Percentiles rank a stretch among this genome's conserved stretches.
These are phyloP conservation scores for Ulmus americana DNA, from an alignment of 331 rosid genomes.

Conservation along the genomic window DNA sequence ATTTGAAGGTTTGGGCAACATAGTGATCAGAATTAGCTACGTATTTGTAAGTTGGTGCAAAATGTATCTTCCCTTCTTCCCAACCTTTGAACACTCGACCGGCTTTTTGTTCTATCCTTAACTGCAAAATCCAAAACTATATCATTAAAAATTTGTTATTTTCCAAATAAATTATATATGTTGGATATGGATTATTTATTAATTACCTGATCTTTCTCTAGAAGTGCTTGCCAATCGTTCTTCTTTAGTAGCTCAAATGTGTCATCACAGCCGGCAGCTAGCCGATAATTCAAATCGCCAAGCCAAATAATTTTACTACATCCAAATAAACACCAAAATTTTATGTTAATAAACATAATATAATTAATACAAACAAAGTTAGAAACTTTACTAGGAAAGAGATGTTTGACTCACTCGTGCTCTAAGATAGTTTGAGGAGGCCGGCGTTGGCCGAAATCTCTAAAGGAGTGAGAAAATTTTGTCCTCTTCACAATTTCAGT, in stretches of 20 bases:
- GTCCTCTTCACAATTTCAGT: constrained; percentile 72
- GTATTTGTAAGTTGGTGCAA: constrained; percentile 94
- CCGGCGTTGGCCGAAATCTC: constrained; percentile 17
- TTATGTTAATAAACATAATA: no score
- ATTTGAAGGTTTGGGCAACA: constrained; percentile 52
- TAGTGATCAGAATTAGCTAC: constrained; percentile 69
- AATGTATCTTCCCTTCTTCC: constrained; percentile 76
- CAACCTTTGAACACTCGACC: constrained; percentile 86
- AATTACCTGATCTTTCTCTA: constrained; percentile 79
- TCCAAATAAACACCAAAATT: not conserved
- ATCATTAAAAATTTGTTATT: not conserved
- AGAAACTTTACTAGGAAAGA: not conserved
- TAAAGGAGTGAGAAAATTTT: constrained; percentile 42
- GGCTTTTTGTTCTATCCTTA: constrained; percentile 67
- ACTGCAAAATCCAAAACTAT: constrained; percentile 32
- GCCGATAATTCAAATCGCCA: constrained; percentile 91
- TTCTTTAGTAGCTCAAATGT: constrained; percentile 54
- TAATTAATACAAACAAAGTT: not conserved
- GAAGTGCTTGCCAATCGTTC: constrained; percentile 69
- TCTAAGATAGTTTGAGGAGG: constrained; percentile 56
- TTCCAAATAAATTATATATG: not conserved
- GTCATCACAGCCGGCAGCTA: constrained; percentile 48
- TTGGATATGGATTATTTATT: no score
- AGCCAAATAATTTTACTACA: constrained; percentile 84
- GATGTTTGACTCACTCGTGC: constrained; percentile 55